Conservation (phyloP, 129 eudicot genomes). For the Sambucus nigra region DNA sequence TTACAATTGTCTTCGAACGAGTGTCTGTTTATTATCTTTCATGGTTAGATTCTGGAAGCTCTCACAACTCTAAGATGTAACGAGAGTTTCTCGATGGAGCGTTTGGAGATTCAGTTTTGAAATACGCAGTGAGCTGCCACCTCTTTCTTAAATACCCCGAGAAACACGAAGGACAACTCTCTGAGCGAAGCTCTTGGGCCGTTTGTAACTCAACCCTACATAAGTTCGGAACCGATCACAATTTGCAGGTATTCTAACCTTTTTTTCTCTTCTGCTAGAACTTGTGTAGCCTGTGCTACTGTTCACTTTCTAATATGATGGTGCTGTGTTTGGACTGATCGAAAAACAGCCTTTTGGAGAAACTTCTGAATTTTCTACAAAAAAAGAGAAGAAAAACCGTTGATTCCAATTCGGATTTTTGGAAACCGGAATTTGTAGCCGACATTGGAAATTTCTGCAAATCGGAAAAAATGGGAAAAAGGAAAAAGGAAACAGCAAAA, state of each 20-base stretch:
- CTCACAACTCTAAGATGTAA: slow-evolving; percentile 72
- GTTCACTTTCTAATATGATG: too few relatives aligned
- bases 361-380: too few relatives aligned
- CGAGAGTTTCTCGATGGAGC: slow-evolving; percentile 88
- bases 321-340: too few relatives aligned
- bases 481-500: too few relatives aligned
- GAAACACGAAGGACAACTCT: slow-evolving; percentile 71
- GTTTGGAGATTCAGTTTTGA: slow-evolving; percentile 86
- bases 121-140: slow-evolving; percentile 69
- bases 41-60: slow-evolving; percentile 72
- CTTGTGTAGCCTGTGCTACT: too few relatives aligned
- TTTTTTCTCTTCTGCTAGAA: too few relatives aligned
- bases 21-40: not conserved
- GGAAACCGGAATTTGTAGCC: too few relatives aligned
- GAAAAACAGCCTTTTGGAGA: too few relatives aligned
- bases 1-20: not conserved
- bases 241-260: slow-evolving; percentile 65
- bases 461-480: too few relatives aligned
- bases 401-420: too few relatives aligned
- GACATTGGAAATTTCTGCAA: too few relatives aligned
- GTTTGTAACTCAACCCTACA: slow-evolving; percentile 68
- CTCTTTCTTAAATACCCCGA: slow-evolving; percentile 58
- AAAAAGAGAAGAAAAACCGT: too few relatives aligned
- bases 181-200: slow-evolving; percentile 35
- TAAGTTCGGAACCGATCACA: slow-evolving; percentile 44